Conservation (phyloP, 148 eudicot genomes). For the Rhododendron ovatum region DNA sequence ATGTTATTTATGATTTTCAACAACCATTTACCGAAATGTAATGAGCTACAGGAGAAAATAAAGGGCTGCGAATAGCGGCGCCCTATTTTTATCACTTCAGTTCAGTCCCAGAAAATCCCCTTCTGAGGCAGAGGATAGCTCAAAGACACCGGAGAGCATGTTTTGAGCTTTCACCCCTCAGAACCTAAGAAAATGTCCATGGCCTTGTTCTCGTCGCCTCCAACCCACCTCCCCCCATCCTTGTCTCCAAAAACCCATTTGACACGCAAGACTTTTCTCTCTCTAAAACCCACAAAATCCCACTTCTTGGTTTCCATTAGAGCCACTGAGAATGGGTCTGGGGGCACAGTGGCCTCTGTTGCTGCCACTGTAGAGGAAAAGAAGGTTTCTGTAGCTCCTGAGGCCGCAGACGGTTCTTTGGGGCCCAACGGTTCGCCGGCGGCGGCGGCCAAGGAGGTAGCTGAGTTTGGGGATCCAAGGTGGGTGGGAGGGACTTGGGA, state of each 20-base stretch:
- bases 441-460: slow-evolving; percentile 4
- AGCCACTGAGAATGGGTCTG: slow-evolving; percentile 58
- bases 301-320: slow-evolving; percentile 14
- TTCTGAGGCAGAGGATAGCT: slow-evolving; percentile 21
- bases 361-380: slow-evolving; percentile 25
- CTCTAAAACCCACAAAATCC: slow-evolving; percentile 30
- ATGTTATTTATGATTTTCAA: too few relatives aligned
- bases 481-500: slow-evolving; percentile 95
- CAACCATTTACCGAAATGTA: too few relatives aligned
- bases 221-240: slow-evolving; percentile 28
- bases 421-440: slow-evolving; percentile 31
- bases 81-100: background rate
- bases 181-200: slow-evolving; percentile 33
- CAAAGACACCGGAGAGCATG: slow-evolving; percentile 6
- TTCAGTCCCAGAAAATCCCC: background rate
- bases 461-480: slow-evolving; percentile 46
- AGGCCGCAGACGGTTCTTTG: slow-evolving; percentile 20
- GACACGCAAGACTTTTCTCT: slow-evolving; percentile 35
- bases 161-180: slow-evolving; percentile 5
- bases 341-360: slow-evolving; percentile 14
- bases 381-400: slow-evolving; percentile 34
- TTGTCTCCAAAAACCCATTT: slow-evolving; percentile 37
- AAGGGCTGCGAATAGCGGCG: too few relatives aligned
- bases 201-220: slow-evolving; percentile 61
- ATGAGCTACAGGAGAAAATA: too few relatives aligned